Base-by-base conservation (phyloP, 768 basidiomycete species). In the Boletus reticuloceps region DNA sequence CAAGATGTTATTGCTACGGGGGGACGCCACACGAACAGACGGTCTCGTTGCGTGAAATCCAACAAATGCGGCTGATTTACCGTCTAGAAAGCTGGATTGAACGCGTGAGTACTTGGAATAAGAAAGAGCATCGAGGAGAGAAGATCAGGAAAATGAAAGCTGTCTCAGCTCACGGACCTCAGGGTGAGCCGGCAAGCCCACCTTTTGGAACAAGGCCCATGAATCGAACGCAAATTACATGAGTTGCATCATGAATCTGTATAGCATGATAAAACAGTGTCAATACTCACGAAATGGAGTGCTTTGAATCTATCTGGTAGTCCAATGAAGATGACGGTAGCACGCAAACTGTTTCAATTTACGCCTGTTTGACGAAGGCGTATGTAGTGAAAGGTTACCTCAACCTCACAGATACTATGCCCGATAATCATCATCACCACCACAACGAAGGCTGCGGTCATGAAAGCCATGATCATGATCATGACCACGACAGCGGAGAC, bases 221-320 rank as follows among this genome's bases (percentile, higher is more conserved):
- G 76, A 69, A 74, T 91, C 89, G 87, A 90, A 90, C 89, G 89
- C 89, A 91, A 91, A 91, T 91, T 91, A 91, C 89, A 75, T 77
- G 61, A 75, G 71, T 73, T 20, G 62, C 86, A 89, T 89, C 78
- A 74, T 81, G 27, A 1, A 27, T 29, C 5, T 58, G 22, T 9
- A 29, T 14, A 1, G 72, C 63, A 54, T 32, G 50, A 42, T 55
- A 54, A 14, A 37, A 47, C 19, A 6, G 39, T 6, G 16, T 34
- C 27, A 9, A 44, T 27, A 65, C 67, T 62, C 60, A 67, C 60
- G 10, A 47, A 32, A 39, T 29, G 46, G 16, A 16, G n/a, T 32
- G n/a, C 14, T 14, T 29, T n/a, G 5, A 17, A 27, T 13, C 36
- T 34, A 43, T 43, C 36, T 40, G 46, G 19, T n/a, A 29, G 9